A percentile compares a stretch with the other conserved stretches of the same genome.
These are phyloP conservation scores for Astrocystis sublimbata DNA, from an alignment of 495 filamentous ascomycete species.

Conservation along the genomic window DNA sequence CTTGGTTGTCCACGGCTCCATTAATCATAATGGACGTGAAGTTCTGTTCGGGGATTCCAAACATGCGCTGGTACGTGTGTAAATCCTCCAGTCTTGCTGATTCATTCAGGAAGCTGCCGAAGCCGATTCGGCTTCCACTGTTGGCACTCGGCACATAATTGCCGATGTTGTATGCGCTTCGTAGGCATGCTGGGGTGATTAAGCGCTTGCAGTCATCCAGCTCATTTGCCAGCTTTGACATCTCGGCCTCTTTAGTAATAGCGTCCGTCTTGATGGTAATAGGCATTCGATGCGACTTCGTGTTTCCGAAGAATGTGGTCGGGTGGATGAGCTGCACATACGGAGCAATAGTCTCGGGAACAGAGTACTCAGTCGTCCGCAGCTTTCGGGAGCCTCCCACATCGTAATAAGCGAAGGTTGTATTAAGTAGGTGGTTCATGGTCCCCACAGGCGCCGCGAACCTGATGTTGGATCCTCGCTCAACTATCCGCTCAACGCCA, in stretches of 20 bases:
- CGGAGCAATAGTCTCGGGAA: constrained; percentile 53
- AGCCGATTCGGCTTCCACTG: constrained; percentile 50
- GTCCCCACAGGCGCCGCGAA: constrained; percentile 51
- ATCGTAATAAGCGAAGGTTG: constrained; percentile 46
- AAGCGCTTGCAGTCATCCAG: constrained; percentile 40
- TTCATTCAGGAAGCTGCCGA: constrained; percentile 57
- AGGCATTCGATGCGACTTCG: constrained; percentile 15
- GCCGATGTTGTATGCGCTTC: constrained; percentile 57
- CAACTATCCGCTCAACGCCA: constrained; percentile 41
- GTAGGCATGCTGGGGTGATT: constrained; percentile 59
- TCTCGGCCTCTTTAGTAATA: not conserved
- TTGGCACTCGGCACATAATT: constrained; percentile 50
- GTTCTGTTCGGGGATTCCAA: constrained; percentile 44
- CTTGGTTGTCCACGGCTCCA: constrained; percentile 53
- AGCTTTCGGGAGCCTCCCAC: constrained; percentile 35
- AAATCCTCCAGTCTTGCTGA: constrained; percentile 36
- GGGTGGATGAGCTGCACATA: constrained; percentile 58
- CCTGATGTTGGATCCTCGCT: constrained; percentile 44
- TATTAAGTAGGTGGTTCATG: constrained; percentile 50
- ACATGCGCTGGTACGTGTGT: constrained; percentile 22
- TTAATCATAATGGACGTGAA: constrained; percentile 56
- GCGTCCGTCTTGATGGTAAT: not conserved
- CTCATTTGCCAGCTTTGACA: constrained; percentile 4
- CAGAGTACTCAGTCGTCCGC: constrained; percentile 59
- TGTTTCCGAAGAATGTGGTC: constrained; percentile 57